phyloP scores from a whole-genome alignment of 805 yeast species.

The Wickerhamomyces silvicola region DNA sequence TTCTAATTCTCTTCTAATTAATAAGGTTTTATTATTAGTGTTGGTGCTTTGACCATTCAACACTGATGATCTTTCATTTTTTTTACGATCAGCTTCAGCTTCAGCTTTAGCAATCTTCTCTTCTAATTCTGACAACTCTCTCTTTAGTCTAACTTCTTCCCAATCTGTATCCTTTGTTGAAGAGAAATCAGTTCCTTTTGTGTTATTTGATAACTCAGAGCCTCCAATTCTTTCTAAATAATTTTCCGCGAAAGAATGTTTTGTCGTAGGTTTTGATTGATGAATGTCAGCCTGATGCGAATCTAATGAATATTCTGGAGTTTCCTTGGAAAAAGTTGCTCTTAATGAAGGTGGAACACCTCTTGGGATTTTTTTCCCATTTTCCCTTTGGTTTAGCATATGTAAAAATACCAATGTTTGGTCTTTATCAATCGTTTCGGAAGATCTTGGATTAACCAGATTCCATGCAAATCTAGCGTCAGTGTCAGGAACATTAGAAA shows the following conservation, averaged over 20 bases:
- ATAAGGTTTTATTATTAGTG: conserved; percentile 19
- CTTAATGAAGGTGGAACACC: conserved; percentile 91
- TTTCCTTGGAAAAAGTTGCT: conserved; percentile 85
- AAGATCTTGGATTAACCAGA: conserved; percentile 83
- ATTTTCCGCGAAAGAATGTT: conserved; percentile 44
- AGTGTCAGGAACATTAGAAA: conserved; percentile 68
- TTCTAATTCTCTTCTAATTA: conserved; percentile 62
- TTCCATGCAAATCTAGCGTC: conserved; percentile 93
- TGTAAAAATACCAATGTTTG: conserved; percentile 87
- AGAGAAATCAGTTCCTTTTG: conserved; percentile 64
- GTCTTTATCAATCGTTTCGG: conserved; percentile 86
- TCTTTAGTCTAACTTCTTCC: conserved; percentile 81
- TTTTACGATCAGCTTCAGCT: conserved; percentile 34
- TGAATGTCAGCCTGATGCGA: conserved; percentile 41
- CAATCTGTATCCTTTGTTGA: conserved; percentile 74
- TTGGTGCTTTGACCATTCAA: conserved; percentile 21
- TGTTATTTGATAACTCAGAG: conserved; percentile 23
- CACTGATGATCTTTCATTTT: conserved; percentile 22
- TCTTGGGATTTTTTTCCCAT: conserved; percentile 79
- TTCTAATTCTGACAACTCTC: conserved; percentile 74
- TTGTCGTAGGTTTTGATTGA: conserved; percentile 15
- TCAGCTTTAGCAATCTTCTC: conserved; percentile 53
- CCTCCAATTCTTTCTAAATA: conserved; percentile 54
- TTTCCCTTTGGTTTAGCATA: conserved; percentile 82
- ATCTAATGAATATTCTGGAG: conserved; percentile 62